A percentile compares a stretch with the other conserved stretches of the same genome.
Conservation (phyloP, 2,329 filamentous ascomycete species). For the Microdochium paspali region DNA sequence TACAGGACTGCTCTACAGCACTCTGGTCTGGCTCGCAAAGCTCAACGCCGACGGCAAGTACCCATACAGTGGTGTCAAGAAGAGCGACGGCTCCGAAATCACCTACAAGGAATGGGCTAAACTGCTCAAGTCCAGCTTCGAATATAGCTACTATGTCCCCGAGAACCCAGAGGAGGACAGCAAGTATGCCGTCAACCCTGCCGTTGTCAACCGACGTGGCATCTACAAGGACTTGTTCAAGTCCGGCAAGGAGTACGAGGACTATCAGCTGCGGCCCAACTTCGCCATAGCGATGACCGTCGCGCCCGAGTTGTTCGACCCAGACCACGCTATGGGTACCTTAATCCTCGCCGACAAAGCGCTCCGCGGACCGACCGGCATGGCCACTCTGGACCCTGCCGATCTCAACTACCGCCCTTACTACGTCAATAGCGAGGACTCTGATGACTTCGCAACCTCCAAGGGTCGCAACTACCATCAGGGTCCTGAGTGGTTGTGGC, state of each 20-base stretch:
- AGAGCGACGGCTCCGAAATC: slow-evolving; percentile 49
- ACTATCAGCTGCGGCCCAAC: slow-evolving; percentile 92
- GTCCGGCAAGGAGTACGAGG: slow-evolving; percentile 91
- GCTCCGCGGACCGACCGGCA: slow-evolving; percentile 80
- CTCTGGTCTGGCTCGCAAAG: slow-evolving; percentile 67
- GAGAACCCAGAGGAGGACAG: slow-evolving; percentile 57
- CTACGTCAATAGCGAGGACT: slow-evolving; percentile 94
- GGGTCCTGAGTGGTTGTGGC: slow-evolving; percentile 97
- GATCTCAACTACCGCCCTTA: slow-evolving; percentile 92
- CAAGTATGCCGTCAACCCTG: slow-evolving; percentile 71
- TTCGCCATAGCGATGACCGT: slow-evolving; percentile 95
- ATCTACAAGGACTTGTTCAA: slow-evolving; percentile 98
- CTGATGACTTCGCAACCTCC: slow-evolving; percentile 77
- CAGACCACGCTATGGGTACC: slow-evolving; percentile 67
- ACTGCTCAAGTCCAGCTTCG: slow-evolving; percentile 77
- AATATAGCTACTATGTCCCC: slow-evolving; percentile 86
- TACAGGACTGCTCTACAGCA: slow-evolving; percentile 85
- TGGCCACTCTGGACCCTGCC: slow-evolving; percentile 87
- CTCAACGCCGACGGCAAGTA: slow-evolving; percentile 63
- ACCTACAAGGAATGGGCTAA: slow-evolving; percentile 71
- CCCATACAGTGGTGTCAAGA: slow-evolving; percentile 63
- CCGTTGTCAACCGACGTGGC: slow-evolving; percentile 77
- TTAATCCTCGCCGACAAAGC: slow-evolving; percentile 71
- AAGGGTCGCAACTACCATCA: slow-evolving; percentile 98
- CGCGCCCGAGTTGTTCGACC: slow-evolving; percentile 78